Evolutionary conservation across 2,329 filamentous ascomycete genomes (phyloP).

Genomic region (Arthrinium phaeospermum): DNA sequence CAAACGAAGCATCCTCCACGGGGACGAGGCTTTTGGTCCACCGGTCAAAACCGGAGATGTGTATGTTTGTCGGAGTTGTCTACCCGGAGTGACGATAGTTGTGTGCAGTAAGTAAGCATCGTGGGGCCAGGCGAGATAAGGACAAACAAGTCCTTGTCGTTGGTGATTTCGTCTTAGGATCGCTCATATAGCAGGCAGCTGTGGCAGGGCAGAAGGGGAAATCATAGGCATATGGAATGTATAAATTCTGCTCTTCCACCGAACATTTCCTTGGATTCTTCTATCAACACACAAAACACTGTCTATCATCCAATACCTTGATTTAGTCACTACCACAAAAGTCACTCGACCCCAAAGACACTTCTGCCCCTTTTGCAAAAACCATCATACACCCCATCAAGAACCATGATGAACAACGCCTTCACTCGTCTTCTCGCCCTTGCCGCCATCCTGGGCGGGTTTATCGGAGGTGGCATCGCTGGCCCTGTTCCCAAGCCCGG

Average conservation of each 20-base stretch:
- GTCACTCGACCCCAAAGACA: neutral
- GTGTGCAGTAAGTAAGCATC: too few species aligned
- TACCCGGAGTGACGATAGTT: too few species aligned
- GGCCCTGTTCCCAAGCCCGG: neutral
- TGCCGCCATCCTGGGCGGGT: neutral
- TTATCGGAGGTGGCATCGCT: neutral
- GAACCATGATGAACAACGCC: neutral
- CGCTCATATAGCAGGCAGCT: neutral
- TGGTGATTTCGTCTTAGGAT: too few species aligned
- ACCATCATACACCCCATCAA: neutral
- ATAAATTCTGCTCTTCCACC: neutral
- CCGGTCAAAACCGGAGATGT: too few species aligned
- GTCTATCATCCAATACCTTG: neutral
- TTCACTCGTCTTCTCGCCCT: neutral
- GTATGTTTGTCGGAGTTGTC: too few species aligned
- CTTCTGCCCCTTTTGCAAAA: neutral
- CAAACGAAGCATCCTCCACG: neutral
- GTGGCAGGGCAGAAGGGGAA: neutral
- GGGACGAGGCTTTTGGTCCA: neutral
- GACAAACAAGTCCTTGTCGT: too few species aligned
- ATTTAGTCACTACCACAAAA: too few species aligned
- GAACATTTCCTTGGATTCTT: neutral
- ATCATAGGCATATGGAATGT: neutral
- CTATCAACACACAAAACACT: neutral
- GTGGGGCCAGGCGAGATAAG: too few species aligned